Conservation (phyloP, 2,329 filamentous ascomycete genomes). For the Periglandula ipomoeae region DNA sequence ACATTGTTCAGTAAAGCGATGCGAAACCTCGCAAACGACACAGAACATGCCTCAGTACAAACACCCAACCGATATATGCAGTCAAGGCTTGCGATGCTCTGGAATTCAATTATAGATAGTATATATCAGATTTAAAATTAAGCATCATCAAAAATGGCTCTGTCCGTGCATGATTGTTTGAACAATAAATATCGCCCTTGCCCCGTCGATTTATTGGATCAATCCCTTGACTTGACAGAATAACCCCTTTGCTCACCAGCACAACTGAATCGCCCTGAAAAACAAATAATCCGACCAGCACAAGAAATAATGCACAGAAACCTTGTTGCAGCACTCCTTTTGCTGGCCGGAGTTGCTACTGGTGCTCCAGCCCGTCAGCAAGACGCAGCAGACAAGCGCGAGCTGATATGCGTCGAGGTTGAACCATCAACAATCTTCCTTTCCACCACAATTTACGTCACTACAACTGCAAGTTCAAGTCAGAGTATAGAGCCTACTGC, state of each 20-base stretch:
- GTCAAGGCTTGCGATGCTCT: neutral
- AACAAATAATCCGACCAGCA: neutral
- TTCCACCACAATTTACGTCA: slow-evolving; percentile 1
- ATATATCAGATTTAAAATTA: neutral
- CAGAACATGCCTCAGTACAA: neutral
- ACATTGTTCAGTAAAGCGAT: neutral
- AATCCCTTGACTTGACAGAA: neutral
- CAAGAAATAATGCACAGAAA: slow-evolving; percentile 14
- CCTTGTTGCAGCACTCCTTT: slow-evolving; percentile 14
- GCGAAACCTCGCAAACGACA: neutral
- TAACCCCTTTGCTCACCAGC: neutral
- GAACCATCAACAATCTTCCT: slow-evolving; percentile 2
- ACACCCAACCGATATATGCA: neutral
- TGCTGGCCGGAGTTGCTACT: slow-evolving; percentile 17
- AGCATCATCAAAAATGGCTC: neutral
- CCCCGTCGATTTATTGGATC: neutral
- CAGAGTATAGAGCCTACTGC: neutral
- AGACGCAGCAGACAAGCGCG: neutral
- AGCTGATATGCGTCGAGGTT: slow-evolving; percentile 1
- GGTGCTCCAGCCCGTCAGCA: slow-evolving; percentile 10
- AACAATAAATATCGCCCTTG: slow-evolving; percentile 1
- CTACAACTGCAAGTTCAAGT: neutral
- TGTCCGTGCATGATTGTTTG: neutral
- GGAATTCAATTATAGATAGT: neutral
- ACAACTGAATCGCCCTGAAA: neutral